Evolutionary conservation across 225 moss, liverwort and hornwort genomes (phyloP).

Genomic region (Climacium dendroides): DNA sequence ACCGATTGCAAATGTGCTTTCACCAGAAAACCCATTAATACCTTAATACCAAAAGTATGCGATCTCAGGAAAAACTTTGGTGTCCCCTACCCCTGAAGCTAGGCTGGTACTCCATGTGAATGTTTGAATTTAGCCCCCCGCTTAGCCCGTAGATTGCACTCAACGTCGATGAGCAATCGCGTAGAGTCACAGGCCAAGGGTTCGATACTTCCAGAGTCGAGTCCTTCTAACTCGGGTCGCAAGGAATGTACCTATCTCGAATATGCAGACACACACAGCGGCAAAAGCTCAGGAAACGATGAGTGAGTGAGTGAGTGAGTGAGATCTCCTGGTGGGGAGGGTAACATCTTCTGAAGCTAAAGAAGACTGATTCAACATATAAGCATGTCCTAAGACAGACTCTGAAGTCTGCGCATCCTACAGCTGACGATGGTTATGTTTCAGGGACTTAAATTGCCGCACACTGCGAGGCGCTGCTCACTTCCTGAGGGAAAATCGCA

Average conservation of each 20-base stretch:
- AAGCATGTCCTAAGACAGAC: not conserved
- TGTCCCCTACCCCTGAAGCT: not conserved
- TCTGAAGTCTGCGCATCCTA: not conserved
- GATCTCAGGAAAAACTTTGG: not conserved
- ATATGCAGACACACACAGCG: not conserved
- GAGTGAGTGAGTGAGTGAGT: not conserved
- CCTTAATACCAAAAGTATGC: not conserved
- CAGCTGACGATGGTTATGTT: not conserved
- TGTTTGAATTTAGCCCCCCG: not conserved
- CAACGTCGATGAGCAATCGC: not conserved
- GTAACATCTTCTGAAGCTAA: not conserved
- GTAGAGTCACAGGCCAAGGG: not conserved
- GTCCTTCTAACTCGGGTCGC: not conserved
- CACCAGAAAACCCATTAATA: not conserved
- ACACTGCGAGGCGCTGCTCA: too few relatives aligned
- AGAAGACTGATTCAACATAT: not conserved
- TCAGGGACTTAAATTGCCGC: too few relatives aligned
- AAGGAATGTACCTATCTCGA: not conserved
- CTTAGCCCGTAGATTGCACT: not conserved
- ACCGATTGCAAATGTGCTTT: not conserved
- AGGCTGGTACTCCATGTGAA: not conserved
- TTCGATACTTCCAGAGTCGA: not conserved
- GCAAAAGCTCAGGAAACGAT: not conserved
- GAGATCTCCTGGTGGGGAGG: not conserved
- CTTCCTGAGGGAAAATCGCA: too few relatives aligned